Conservation (phyloP, 1,139 yeast species). For the Geotrichum klebahnii region DNA sequence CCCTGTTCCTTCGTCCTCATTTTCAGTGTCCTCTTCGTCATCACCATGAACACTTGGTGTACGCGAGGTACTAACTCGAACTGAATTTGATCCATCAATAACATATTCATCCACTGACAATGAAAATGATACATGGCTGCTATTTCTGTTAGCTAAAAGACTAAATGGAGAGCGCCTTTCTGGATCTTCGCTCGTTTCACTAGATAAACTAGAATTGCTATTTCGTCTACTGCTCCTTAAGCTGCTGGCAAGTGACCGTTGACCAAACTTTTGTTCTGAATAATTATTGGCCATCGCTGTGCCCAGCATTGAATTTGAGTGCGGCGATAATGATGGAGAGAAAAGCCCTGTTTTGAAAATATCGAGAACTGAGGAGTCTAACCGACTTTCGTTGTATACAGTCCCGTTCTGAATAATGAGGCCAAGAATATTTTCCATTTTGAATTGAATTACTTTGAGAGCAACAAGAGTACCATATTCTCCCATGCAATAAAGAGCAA, state of each 20-base stretch:
- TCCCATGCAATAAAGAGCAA: constrained; percentile 40
- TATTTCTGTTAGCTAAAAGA: not conserved
- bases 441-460: constrained; percentile 39
- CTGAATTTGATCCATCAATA: not conserved
- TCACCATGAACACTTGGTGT: not conserved
- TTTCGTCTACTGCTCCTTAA: not conserved
- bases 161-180: not conserved
- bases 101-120: constrained; percentile 2
- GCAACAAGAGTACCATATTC: constrained; percentile 49
- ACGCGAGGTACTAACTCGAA: not conserved
- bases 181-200: not conserved
- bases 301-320: not conserved
- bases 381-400: constrained; percentile 37
- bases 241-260: not conserved
- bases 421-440: constrained; percentile 37
- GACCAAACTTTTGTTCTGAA: too few species aligned
- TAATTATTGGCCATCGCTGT: not conserved
- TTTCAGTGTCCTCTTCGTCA: not conserved
- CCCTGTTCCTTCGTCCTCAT: too few species aligned
- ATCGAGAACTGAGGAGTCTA: constrained; percentile 8
- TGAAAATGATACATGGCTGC: constrained; percentile 1
- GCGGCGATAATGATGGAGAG: not conserved
- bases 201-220: not conserved
- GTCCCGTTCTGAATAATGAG: constrained; percentile 46
- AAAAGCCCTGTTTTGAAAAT: constrained; percentile 12